Evolutionary conservation across 495 filamentous ascomycete genomes (phyloP).

Genomic region (Extremus antarcticus): DNA sequence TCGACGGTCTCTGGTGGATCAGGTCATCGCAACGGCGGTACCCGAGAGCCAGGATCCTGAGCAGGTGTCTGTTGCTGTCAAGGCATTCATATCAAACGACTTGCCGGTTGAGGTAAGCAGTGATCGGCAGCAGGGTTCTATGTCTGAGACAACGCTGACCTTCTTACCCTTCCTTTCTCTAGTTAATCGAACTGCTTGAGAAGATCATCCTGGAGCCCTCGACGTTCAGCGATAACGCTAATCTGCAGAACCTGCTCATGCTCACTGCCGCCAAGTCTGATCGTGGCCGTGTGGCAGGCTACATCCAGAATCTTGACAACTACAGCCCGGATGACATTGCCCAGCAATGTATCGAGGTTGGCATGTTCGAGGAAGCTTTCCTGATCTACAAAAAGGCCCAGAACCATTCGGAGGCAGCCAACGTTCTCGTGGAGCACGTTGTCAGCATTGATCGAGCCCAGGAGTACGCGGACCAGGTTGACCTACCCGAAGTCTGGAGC

Average conservation of each 20-base stretch:
- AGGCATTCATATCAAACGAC: constrained; percentile 81
- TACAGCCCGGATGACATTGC: constrained; percentile 92
- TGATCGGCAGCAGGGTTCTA: too few species aligned
- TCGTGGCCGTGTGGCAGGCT: constrained; percentile 90
- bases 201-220: constrained; percentile 99
- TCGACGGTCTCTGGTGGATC: constrained; percentile 84
- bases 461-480: constrained; percentile 91
- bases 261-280: constrained; percentile 95
- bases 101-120: constrained; percentile 87
- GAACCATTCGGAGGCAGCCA: constrained; percentile 73
- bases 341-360: constrained; percentile 83
- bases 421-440: constrained; percentile 91
- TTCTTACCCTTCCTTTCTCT: too few species aligned
- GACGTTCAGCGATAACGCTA: constrained; percentile 92
- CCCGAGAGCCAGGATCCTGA: constrained; percentile 89
- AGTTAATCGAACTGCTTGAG: constrained; percentile 94
- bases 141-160: too few species aligned
- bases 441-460: constrained; percentile 98
- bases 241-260: constrained; percentile 92
- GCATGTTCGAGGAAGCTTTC: constrained; percentile 93
- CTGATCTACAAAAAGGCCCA: constrained; percentile 97
- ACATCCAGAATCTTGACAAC: constrained; percentile 79
- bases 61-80: constrained; percentile 89
- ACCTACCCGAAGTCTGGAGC: constrained; percentile 97
- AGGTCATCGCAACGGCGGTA: constrained; percentile 92